Base-by-base conservation (phyloP, 768 basidiomycete genomes). In the Boletus pseudopeckii region DNA sequence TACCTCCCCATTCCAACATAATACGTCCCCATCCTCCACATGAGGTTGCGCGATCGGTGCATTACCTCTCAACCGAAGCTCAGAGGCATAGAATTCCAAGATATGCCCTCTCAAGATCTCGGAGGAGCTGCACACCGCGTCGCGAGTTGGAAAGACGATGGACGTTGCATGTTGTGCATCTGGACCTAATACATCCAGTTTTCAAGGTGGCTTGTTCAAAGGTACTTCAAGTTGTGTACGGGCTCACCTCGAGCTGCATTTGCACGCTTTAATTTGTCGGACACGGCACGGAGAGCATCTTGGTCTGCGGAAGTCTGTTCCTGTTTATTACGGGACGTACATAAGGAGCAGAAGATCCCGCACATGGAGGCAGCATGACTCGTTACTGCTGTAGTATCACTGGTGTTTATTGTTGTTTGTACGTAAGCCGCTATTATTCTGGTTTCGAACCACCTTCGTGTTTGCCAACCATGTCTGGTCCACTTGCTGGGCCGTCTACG, bases 1-100 rank as follows among this genome's bases (percentile, higher is more conserved):
- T 43, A 85, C 90, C 75, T 94, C 89, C 55, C 92, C 92, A 63
- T 92, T 92, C 88, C 88, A 94, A 63, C 90, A 92, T 26, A 94
- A 69, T 4, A 90, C 64, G 63, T 85, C 77, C 7, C 79, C 82
- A 14, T 73, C 74, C 33, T 69, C 58, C 14, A 71, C 62, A 64
- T 92, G 90, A 26, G 92, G 92, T 65, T 95, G 92, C 3, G 76
- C 67, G 15, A 91, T 68, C 1, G 75, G 74, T 10, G 52, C 39
- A 10, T 70, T 61, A 1, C 92, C 92, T 55, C 92, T 76, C 46
- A 95, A 70, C 50, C 81, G 79, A 48, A 95, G 77, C 63, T 92
- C 89, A 0, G 90, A 90, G 1, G 82, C 84, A 64, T 83, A 88
- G 54, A 90, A 84, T 17, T 80, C 74, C 20, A 66, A 26, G 17